Conservation (phyloP, 495 filamentous ascomycete species). For the Pyronema domesticum region DNA sequence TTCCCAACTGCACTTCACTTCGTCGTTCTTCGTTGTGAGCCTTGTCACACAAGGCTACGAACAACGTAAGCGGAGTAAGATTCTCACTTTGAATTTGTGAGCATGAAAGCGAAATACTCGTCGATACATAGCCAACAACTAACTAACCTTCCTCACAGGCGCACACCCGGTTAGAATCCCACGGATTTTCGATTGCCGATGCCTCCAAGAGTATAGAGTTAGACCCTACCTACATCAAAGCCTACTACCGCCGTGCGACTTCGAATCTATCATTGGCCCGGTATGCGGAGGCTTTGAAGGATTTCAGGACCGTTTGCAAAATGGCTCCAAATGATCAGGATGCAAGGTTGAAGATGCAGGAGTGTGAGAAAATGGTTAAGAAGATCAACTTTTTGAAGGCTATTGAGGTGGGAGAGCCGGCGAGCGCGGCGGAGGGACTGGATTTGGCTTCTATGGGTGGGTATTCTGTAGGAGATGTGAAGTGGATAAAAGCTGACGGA, state of each 20-base stretch:
- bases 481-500: neutral
- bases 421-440: conserved; percentile 76
- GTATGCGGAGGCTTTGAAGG: conserved; percentile 69
- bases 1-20: neutral
- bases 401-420: conserved; percentile 82
- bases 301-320: conserved; percentile 82
- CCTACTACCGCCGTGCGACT: conserved; percentile 85
- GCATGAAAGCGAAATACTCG: too few species aligned
- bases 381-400: conserved; percentile 80
- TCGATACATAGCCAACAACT: too few species aligned
- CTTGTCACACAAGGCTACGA: neutral
- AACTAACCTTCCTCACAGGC: conserved; percentile 34
- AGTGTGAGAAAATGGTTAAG: conserved; percentile 84
- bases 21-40: too few species aligned
- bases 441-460: conserved; percentile 60
- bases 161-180: conserved; percentile 87
- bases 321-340: conserved; percentile 73
- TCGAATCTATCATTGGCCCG: conserved; percentile 78
- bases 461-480: neutral
- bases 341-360: conserved; percentile 72
- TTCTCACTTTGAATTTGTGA: too few species aligned
- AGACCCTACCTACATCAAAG: conserved; percentile 71
- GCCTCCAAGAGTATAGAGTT: conserved; percentile 88
- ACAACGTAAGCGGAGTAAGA: neutral
- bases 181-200: conserved; percentile 80